These are phyloP conservation scores for Lithohypha guttulata DNA, from an alignment of 2,329 filamentous ascomycete species.

Conservation along the genomic window DNA sequence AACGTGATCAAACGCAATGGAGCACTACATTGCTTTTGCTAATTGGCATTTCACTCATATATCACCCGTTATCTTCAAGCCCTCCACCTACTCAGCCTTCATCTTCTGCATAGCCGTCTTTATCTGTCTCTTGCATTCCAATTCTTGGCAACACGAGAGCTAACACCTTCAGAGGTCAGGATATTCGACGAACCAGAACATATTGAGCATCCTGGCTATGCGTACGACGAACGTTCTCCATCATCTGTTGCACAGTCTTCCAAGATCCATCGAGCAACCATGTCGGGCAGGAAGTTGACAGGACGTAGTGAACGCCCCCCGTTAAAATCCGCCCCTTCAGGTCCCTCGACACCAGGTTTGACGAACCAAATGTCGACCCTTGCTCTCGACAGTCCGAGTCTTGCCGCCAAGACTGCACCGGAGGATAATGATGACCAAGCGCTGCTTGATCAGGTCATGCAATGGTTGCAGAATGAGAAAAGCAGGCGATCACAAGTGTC, in stretches of 20 bases:
- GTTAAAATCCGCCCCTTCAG: slow-evolving; percentile 12
- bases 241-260: slow-evolving; percentile 14
- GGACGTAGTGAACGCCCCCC: slow-evolving; percentile 15
- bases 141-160: too few relatives aligned
- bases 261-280: slow-evolving; percentile 19
- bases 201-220: slow-evolving; percentile 14
- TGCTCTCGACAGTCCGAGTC: slow-evolving; percentile 13
- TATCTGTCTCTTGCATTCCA: too few relatives aligned
- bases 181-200: slow-evolving; percentile 23
- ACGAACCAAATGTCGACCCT: slow-evolving; percentile 16
- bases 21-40: too few relatives aligned
- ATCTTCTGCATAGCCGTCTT: too few relatives aligned
- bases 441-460: slow-evolving; percentile 61
- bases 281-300: slow-evolving; percentile 22
- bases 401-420: slow-evolving; percentile 11
- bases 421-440: slow-evolving; percentile 14
- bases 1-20: too few relatives aligned
- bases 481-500: slow-evolving; percentile 36
- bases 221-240: slow-evolving; percentile 15
- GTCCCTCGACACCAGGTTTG: slow-evolving; percentile 9
- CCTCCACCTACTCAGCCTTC: too few relatives aligned
- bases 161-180: slow-evolving; percentile 21
- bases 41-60: too few relatives aligned
- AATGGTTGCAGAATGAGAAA: slow-evolving; percentile 77
- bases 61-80: too few relatives aligned